phyloP scores from a whole-genome alignment of 805 yeast species.

The Dipodascopsis uninucleata region DNA sequence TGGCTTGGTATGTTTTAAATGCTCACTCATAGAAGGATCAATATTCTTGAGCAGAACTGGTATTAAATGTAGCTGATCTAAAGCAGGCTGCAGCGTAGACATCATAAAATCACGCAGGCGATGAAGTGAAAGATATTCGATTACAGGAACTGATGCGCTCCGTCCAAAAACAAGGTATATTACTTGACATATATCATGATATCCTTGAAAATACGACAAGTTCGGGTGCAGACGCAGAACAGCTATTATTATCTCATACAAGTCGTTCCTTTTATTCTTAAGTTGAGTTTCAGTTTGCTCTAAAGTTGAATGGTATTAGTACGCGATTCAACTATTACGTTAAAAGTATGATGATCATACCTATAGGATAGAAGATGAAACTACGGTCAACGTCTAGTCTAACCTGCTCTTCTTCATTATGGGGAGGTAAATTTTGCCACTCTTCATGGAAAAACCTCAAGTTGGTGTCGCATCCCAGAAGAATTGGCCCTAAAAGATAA shows the following conservation, averaged over 20 bases:
- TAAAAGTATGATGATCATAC: conserved; percentile 6
- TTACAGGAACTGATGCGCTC: conserved; percentile 36
- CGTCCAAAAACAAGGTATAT: conserved; percentile 51
- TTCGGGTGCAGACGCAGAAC: conserved; percentile 59
- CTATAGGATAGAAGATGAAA: conserved; percentile 45
- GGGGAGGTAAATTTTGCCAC: conserved; percentile 43
- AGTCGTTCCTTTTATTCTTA: conserved; percentile 40
- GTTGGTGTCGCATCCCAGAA: conserved; percentile 23
- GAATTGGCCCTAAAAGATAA: conserved; percentile 14
- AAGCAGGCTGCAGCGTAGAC: conserved; percentile 59
- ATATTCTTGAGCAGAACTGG: conserved; percentile 53
- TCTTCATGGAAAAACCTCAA: conserved; percentile 11
- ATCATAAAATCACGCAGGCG: conserved; percentile 85
- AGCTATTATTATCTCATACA: conserved; percentile 46
- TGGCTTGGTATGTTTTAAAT: conserved; percentile 47
- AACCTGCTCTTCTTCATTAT: conserved; percentile 76
- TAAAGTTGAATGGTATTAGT: not conserved
- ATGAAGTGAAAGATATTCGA: conserved; percentile 55
- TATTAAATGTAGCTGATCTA: conserved; percentile 61
- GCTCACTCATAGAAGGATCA: conserved; percentile 46
- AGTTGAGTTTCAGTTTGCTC: conserved; percentile 17
- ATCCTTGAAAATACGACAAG: conserved; percentile 85
- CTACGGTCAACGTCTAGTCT: conserved; percentile 73
- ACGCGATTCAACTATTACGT: not conserved
- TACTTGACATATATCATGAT: conserved; percentile 78